Evolutionary conservation across 148 eudicot species (phyloP).

Genomic region (Suaeda aralocaspica): DNA sequence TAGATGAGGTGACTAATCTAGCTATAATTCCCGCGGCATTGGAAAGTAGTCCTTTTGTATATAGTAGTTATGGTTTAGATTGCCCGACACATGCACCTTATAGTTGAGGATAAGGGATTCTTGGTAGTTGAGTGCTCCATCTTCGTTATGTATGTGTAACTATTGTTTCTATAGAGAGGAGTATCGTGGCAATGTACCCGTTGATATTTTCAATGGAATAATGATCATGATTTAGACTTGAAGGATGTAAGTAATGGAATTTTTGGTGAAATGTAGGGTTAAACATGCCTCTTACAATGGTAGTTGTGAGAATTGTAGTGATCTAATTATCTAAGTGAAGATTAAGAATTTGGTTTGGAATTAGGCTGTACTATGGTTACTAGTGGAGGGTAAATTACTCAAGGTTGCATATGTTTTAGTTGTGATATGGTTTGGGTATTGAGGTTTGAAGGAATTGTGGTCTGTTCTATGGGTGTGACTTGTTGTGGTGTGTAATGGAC

Average conservation of each 20-base stretch:
- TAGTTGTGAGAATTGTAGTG: neutral
- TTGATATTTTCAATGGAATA: neutral
- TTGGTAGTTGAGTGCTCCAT: no score
- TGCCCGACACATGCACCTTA: no score
- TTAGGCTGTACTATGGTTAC: neutral
- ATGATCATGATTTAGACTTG: neutral
- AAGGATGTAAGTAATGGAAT: neutral
- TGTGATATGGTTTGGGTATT: neutral
- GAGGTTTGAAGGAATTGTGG: neutral
- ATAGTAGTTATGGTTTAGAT: no score
- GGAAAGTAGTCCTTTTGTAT: no score
- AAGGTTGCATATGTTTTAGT: neutral
- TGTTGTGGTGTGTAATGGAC: neutral
- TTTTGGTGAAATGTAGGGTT: neutral
- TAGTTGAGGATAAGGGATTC: no score
- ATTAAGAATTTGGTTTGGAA: neutral
- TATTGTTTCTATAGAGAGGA: neutral
- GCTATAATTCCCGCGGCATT: neutral
- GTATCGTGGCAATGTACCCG: neutral
- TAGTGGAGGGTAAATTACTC: neutral
- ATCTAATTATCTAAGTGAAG: no score
- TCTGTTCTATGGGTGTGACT: neutral
- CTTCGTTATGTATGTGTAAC: neutral
- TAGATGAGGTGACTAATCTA: neutral
- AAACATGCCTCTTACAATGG: neutral